These are phyloP conservation scores for Mycena olivaceomarginata DNA, from an alignment of 768 basidiomycete genomes.

Conservation along the genomic window DNA sequence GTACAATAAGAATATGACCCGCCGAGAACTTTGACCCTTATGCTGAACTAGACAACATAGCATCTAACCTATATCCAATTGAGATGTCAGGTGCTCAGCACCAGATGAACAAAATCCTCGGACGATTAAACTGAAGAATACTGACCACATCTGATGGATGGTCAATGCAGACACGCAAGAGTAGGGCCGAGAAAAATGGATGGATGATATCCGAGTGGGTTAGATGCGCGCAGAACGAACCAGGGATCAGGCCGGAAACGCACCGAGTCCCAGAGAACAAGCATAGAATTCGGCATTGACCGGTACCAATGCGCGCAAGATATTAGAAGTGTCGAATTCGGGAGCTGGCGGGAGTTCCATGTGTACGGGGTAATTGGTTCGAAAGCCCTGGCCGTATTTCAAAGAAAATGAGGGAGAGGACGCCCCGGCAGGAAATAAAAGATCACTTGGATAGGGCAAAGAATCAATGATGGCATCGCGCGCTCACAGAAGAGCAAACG, in stretches of 20 bases:
- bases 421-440: no score
- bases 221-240: not conserved
- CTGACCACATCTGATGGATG: not conserved
- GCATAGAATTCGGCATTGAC: not conserved
- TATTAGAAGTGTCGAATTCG: not conserved
- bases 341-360: not conserved
- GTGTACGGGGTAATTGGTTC: not conserved
- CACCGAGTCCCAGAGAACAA: not conserved
- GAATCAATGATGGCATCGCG: no score
- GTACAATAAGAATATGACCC: no score
- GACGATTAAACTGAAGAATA: not conserved
- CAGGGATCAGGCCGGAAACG: not conserved
- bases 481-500: no score
- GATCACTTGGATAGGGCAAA: no score
- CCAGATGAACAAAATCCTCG: no score
- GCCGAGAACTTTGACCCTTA: no score
- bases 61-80: no score
- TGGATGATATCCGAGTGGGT: not conserved
- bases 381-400: not conserved
- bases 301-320: not conserved
- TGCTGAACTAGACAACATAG: no score
- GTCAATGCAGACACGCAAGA: not conserved
- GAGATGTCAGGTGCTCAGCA: no score
- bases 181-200: not conserved
- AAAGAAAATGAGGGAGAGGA: not conserved